A percentile compares a stretch with the other conserved stretches of the same genome.
Evolutionary conservation across 108 stramenopile species (phyloP).

Genomic region (Asterionellopsis glacialis): DNA sequence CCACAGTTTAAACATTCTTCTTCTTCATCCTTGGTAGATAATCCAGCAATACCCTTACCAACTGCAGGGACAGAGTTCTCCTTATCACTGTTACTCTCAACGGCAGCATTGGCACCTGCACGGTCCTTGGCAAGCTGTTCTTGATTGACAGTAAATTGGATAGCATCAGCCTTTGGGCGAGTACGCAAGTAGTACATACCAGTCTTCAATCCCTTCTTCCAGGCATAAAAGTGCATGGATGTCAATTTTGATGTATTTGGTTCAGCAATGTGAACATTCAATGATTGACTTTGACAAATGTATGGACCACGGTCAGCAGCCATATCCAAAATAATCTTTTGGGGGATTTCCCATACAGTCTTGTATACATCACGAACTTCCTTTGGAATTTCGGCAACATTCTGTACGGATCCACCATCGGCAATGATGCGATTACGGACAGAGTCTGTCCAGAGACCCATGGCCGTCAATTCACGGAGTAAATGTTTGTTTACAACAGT

Average conservation of each 20-base stretch:
- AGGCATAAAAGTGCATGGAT: constrained; percentile 97
- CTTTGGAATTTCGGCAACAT: constrained; percentile 88
- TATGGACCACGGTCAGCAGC: constrained; percentile 98
- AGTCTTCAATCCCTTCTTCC: constrained; percentile 98
- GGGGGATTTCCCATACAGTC: constrained; percentile 99
- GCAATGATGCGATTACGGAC: constrained; percentile 97
- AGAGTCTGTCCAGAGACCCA: constrained; percentile 94
- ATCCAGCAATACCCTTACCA: constrained; percentile 31
- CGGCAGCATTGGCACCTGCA: constrained; percentile 17
- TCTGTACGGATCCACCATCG: constrained; percentile 94
- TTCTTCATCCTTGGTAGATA: constrained; percentile 68
- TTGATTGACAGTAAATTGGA: constrained; percentile 98
- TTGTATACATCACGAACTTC: constrained; percentile 94
- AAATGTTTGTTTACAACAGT: constrained; percentile 99
- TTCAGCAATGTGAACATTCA: constrained; percentile 99
- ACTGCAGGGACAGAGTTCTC: constrained; percentile 12
- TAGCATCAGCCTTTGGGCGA: constrained; percentile 98
- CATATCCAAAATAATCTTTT: constrained; percentile 93
- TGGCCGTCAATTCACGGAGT: constrained; percentile 89
- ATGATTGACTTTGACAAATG: constrained; percentile 98
- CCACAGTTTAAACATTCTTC: constrained; percentile 89
- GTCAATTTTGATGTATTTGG: constrained; percentile 92
- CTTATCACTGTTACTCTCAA: constrained; percentile 18
- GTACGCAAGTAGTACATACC: constrained; percentile 99
- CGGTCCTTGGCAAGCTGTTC: constrained; percentile 62